Evolutionary conservation across 495 filamentous ascomycete genomes (phyloP).

Genomic region (Neurospora sp.): DNA sequence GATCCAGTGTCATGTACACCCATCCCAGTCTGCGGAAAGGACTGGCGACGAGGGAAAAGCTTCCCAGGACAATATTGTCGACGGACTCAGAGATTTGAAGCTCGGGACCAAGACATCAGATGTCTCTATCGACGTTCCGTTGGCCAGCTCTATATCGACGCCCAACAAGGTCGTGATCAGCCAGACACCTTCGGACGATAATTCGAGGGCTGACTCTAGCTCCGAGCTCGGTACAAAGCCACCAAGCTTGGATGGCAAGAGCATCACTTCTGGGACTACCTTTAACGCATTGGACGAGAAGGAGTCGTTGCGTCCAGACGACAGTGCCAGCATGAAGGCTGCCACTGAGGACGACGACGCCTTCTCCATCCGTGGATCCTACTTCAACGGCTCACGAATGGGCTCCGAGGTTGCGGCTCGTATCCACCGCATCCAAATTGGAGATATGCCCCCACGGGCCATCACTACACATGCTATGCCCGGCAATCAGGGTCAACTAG

Average conservation of each 20-base stretch:
- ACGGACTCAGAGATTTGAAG: constrained; percentile 29
- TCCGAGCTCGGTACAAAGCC: constrained; percentile 71
- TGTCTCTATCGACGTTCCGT: constrained; percentile 41
- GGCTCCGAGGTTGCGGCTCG: constrained; percentile 75
- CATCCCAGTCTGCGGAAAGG: constrained; percentile 7
- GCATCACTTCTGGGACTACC: constrained; percentile 79
- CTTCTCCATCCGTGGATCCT: constrained; percentile 62
- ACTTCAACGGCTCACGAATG: constrained; percentile 60
- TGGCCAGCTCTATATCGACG: constrained; percentile 20
- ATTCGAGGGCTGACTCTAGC: constrained; percentile 52
- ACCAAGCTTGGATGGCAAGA: constrained; percentile 82
- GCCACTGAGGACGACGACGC: constrained; percentile 77
- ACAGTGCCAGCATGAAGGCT: constrained; percentile 86
- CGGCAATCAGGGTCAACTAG: constrained; percentile 30
- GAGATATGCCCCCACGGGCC: constrained; percentile 54
- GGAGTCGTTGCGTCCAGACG: constrained; percentile 84
- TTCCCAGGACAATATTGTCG: constrained; percentile 19
- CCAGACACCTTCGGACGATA: constrained; percentile 35
- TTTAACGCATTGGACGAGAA: constrained; percentile 84
- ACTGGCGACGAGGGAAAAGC: background rate
- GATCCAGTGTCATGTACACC: constrained; percentile 4
- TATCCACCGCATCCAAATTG: constrained; percentile 65
- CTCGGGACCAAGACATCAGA: constrained; percentile 30
- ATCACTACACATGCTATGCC: constrained; percentile 29
- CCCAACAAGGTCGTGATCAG: constrained; percentile 25